Conservation (phyloP, 441 rosid species). For the Breynia disticha region DNA sequence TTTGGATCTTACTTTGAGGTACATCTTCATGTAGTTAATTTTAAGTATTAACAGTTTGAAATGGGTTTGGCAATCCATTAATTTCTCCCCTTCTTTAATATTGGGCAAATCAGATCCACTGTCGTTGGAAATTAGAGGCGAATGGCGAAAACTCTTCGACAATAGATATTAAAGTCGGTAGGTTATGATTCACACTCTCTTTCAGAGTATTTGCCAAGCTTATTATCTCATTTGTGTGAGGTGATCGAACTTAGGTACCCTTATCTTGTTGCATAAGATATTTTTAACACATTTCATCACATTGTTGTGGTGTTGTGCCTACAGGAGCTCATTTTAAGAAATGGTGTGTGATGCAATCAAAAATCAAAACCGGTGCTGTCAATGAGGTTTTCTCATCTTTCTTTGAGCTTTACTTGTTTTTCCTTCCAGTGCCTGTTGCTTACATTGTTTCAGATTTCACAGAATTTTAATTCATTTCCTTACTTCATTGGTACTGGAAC, state of each 20-base stretch:
- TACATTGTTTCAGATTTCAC: background rate
- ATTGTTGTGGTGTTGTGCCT: background rate
- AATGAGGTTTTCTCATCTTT: slow-evolving; percentile 51
- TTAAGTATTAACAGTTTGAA: background rate
- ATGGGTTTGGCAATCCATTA: background rate
- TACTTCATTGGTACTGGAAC: background rate
- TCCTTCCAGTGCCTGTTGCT: background rate
- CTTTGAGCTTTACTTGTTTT: background rate
- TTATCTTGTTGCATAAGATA: too few species aligned
- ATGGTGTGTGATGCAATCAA: slow-evolving; percentile 99
- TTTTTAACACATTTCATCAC: too few species aligned
- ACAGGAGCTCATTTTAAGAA: slow-evolving; percentile 97
- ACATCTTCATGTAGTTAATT: slow-evolving; percentile 3
- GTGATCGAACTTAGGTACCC: too few species aligned
- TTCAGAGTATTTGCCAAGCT: background rate
- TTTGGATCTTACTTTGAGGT: slow-evolving; percentile 98
- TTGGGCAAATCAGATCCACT: slow-evolving; percentile 68
- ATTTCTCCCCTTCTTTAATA: background rate
- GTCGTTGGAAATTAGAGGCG: slow-evolving; percentile 70
- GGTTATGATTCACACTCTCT: slow-evolving; percentile 21
- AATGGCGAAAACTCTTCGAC: slow-evolving; percentile 50
- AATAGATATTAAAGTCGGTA: slow-evolving; percentile 81
- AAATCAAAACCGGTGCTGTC: slow-evolving; percentile 75
- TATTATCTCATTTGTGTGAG: background rate
- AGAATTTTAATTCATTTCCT: too few species aligned